Evolutionary conservation across 129 eudicot genomes (phyloP), one percentile per base, ranked within the genome.

Genomic region (sunflower (Helianthus annuus)): DNA sequence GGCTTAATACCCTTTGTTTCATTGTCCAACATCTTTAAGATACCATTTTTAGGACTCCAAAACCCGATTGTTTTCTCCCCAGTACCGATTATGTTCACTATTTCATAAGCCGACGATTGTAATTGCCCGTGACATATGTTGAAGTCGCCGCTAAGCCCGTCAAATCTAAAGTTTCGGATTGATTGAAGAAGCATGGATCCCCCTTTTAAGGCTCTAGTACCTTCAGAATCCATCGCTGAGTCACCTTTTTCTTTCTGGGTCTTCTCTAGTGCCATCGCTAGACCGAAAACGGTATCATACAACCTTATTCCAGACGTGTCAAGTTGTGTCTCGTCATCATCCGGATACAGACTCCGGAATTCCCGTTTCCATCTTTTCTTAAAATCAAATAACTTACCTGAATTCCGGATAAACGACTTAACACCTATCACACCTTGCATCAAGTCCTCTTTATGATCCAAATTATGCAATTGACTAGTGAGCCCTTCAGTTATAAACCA

Each of bases 401-500:
- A 62, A 22, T 38, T 62, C 13, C 48, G 48, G 29, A 62, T 15
- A 36, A 14, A 62, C 13, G 68, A n/a, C 68, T 36, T 62, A 6
- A 62, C 48, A 36, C 68, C 68, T 2, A 62, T 1, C 2, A 62
- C 68, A 1, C 68, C 68, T 15, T 62, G 68, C 68, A 62, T n/a
- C 29, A 14, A 7, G 2, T 62, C 68, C 1, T n/a, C 27, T 62
- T 62, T 38, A 34, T n/a, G 48, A 62, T 36, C 68, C 68, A 62
- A 7, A 13, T 36, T 38, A 6, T 38, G 11, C 48, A 62, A 62
- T 6, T 13, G 12, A 34, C 13, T 62, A 5, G 68, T n/a, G 17
- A 62, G 27, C 24, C 24, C 68, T 36, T 62, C 48, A 27, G 68
- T 62, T 36, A 62, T 15, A 22, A 62, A 38, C 68, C 68, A 62